phyloP scores from a whole-genome alignment of 2,329 filamentous ascomycete genomes.

The Cercospora citrullina region DNA sequence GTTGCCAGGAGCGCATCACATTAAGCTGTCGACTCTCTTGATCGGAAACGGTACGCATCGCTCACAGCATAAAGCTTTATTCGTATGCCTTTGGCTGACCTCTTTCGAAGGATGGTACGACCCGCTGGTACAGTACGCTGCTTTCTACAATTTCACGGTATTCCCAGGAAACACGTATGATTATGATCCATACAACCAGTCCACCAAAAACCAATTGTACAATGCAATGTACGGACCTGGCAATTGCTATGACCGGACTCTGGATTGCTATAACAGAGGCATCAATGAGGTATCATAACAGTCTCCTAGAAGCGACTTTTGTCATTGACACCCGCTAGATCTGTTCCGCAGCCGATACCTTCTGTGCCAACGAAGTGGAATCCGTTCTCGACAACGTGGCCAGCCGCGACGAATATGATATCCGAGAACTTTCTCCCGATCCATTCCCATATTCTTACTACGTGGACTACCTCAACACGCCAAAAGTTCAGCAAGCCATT shows the following conservation, averaged over 20 bases:
- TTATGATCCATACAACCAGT: slow-evolving; percentile 53
- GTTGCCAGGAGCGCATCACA: slow-evolving; percentile 36
- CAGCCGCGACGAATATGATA: slow-evolving; percentile 60
- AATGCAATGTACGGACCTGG: slow-evolving; percentile 62
- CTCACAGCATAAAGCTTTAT: neutral
- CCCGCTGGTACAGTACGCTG: slow-evolving; percentile 56
- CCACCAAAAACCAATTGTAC: slow-evolving; percentile 52
- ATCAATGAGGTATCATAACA: slow-evolving; percentile 39
- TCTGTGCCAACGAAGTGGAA: slow-evolving; percentile 58
- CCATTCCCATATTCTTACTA: slow-evolving; percentile 57
- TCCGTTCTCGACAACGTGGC: slow-evolving; percentile 53
- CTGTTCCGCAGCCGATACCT: slow-evolving; percentile 57
- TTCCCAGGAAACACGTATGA: slow-evolving; percentile 60
- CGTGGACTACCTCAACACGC: slow-evolving; percentile 59
- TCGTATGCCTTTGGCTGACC: neutral
- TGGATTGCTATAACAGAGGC: slow-evolving; percentile 56
- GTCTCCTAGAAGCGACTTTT: neutral
- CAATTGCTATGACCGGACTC: slow-evolving; percentile 61
- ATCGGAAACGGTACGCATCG: slow-evolving; percentile 44
- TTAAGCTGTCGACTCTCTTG: slow-evolving; percentile 37
- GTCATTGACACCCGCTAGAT: slow-evolving; percentile 30
- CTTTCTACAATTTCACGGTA: slow-evolving; percentile 60
- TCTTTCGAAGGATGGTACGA: slow-evolving; percentile 51
- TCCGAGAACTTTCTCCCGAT: slow-evolving; percentile 57
- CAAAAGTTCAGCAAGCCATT: slow-evolving; percentile 57